Base-by-base conservation (phyloP, 2,329 filamentous ascomycete genomes). In the Neofusicoccum sp. region DNA sequence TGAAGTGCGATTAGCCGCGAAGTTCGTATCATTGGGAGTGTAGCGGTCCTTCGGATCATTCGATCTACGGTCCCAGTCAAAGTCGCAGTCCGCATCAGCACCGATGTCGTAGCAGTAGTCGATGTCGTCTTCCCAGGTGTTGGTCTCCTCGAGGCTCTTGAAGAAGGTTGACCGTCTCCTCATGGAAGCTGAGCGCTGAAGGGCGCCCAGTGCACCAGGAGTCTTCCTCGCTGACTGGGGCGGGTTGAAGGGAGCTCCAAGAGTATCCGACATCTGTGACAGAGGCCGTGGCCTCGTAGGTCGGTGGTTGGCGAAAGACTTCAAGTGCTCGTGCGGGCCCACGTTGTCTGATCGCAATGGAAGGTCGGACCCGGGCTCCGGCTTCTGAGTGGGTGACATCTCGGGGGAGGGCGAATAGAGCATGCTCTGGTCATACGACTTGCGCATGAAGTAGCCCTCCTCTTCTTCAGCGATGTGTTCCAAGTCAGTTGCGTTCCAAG, bases 81-180 rank as follows among this genome's bases (percentile, higher is more conserved):
- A 85, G 63, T 87, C 78, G 64, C 82, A 86, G 57, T 83, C 81
- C 1, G 84, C 83, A 69, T 86, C 84, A 5, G 84, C 80, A 28
- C 82, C 82, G 67, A 85, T 80, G 63, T 86, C 81, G 65, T 86
- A 86, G 66, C 82, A 85, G 66, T 83, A 86, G 64, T 86, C 84
- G 60, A 87, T 83, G 62, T 85, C 83, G 40, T 84, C 83, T 66
- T 87, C 84, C 84, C 84, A 87, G 1, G 80, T 81, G 12, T 60
- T 60, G 33, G 49, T 56, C 12, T 61, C 59, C 26, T 47, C 34
- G 38, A 61, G n/a, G 28, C 41, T 33, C 31, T 43, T 60, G 58
- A 60, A 60, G 40, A 60, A 57, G 2, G 59, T 61, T 6, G 59
- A 61, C 28, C 59, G 59, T 49, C 59, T 61, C 43, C 51, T 48